Base-by-base conservation (phyloP, 495 filamentous ascomycete species). In the Neurospora hispaniola region DNA sequence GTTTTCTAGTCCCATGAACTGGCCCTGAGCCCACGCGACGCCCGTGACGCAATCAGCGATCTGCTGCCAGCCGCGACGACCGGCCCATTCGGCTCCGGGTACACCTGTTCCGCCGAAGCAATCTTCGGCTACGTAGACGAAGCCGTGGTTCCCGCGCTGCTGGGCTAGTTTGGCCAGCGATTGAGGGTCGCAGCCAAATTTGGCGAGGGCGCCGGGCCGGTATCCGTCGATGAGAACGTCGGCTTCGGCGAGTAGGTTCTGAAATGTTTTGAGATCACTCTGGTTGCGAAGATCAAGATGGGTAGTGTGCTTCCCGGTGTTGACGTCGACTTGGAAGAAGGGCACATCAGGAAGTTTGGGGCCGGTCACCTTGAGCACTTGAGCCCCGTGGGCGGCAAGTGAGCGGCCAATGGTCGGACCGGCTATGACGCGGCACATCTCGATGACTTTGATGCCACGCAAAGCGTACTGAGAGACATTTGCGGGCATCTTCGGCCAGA, bases 291-390 rank as follows among this genome's bases (percentile, higher is more conserved):
- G 83, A 73, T 93, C 86, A 16, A 93, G 80, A 27, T 79, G 76
- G 40, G 80, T 77, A 4, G 80, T 77, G 73, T 83, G 83, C 78
- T 93, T 93, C 72, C 91, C 90, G 76, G 90, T 88, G 80, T 94
- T 93, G 59, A 90, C 90, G 75, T 93, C 91, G 11, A 94, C 89
- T 78, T 93, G 91, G 84, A 93, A 94, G 83, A 93, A 92, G 0
- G 91, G 91, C 11, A 94, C 91, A 72, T 94, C 91, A 16, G 88
- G 88, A 35, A 93, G 83, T 42, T 85, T 82, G 0, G 89, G 87
- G 38, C 88, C 90, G 18, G 91, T 93, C 74, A 94, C 85, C 77
- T 93, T 93, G 74, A 92, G 79, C 3, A 93, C 90, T 66, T 86
- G 85, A 70, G 90, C 90, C 27, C 90, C 90, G 79, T 92, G 90